Evolutionary conservation across 495 filamentous ascomycete genomes (phyloP).

Genomic region (Chlorociboria aeruginascens): DNA sequence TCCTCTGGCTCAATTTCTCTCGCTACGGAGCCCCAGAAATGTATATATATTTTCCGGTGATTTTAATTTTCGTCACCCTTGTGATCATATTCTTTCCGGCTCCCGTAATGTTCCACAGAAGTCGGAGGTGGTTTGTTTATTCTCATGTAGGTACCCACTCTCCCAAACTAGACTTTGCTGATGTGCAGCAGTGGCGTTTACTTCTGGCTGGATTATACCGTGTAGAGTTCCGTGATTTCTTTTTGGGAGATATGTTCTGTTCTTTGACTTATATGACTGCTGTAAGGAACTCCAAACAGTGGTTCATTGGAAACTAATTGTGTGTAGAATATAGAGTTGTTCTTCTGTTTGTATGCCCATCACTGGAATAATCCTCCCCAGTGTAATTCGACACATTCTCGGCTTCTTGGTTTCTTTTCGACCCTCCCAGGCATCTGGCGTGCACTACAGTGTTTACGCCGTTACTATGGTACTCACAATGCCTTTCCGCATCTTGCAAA

Average conservation of each 20-base stretch:
- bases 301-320: not conserved
- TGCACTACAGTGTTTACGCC: conserved; percentile 78
- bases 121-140: conserved; percentile 71
- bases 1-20: conserved; percentile 80
- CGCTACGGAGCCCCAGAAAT: conserved; percentile 49
- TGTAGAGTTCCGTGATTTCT: conserved; percentile 96
- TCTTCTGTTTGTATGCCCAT: conserved; percentile 84
- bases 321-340: conserved; percentile 69
- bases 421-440: conserved; percentile 78
- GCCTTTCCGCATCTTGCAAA: conserved; percentile 90
- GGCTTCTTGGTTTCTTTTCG: conserved; percentile 77
- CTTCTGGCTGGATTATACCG: conserved; percentile 77
- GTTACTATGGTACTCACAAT: conserved; percentile 77
- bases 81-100: conserved; percentile 63
- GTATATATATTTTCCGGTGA: conserved; percentile 81
- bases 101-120: conserved; percentile 61
- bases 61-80: conserved; percentile 56
- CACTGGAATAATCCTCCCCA: conserved; percentile 55
- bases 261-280: conserved; percentile 83
- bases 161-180: not conserved
- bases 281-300: conserved; percentile 38
- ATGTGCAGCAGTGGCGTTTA: conserved; percentile 55
- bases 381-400: conserved; percentile 81
- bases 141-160: conserved; percentile 51
- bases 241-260: conserved; percentile 94